Evolutionary conservation across 495 filamentous ascomycete species (phyloP), one percentile per base, ranked within the genome.

Genomic region (Amphirosellinia nigrospora): DNA sequence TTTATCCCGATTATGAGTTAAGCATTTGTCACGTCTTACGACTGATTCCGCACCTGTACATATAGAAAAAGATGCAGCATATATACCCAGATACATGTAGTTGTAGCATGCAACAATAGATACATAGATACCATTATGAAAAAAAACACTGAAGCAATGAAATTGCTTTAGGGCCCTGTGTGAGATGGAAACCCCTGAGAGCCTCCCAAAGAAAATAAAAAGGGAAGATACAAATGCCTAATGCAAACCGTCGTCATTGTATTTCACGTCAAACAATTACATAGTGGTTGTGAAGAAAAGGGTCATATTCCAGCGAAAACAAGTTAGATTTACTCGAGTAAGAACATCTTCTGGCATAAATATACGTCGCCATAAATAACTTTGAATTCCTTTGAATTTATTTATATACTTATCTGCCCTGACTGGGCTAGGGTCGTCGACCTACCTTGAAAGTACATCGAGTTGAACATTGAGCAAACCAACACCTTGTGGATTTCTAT

Each of bases 391-490:
- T n/a, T n/a, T n/a, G n/a, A n/a, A 2, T 50, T 13, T 50, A 11
- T 50, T 23, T 50, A 4, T 10, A 3, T 50, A 10, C 19, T 26
- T 15, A 2, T 21, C n/a, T 48, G 26, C 9, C 21, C 10, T 52
- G 10, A 23, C 21, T 52, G 3, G 10, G 48, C 26, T 9, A 13
- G 26, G 19, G 41, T 16, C 10, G 19, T 10, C 6, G 41, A 30
- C 52, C 52, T 55, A 55, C 52, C 52, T 28, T 39, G 19, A 34
- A 39, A n/a, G 56, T 23, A 39, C 10, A 23, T 59, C 23, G 6
- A 64, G 62, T 26, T 36, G 62, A 50, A 66, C 53, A 15, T 66
- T 41, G 1, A 71, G 21, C 62, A 71, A 71, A 8, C 69, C 69
- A 7, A 66, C 41, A 8, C 68, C 38, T 15, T 32, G 45, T 32